A percentile compares a stretch with the other conserved stretches of the same genome.
Conservation (phyloP, 257 asterid genomes). For the Petunia secreta region DNA sequence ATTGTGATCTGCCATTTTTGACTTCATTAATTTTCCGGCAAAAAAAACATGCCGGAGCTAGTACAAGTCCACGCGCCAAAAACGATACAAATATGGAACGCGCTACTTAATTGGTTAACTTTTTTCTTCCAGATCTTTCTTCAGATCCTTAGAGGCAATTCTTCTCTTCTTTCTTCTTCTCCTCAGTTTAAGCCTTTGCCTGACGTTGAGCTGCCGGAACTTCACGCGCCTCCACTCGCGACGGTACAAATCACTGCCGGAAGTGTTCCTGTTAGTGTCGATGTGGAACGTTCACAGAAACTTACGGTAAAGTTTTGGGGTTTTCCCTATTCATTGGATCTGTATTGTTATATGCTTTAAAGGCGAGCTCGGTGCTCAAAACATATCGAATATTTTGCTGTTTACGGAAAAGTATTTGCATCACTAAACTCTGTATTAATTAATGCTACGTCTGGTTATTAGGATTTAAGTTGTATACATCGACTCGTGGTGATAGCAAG, state of each 20-base stretch:
- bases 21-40: slow-evolving; percentile 3
- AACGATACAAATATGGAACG: slow-evolving; percentile 78
- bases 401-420: too few species aligned
- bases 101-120: slow-evolving; percentile 77
- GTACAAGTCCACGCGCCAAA: slow-evolving; percentile 87
- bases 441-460: too few species aligned
- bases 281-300: slow-evolving; percentile 26
- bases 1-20: slow-evolving; percentile 12
- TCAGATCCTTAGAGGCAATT: slow-evolving; percentile 81
- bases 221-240: slow-evolving; percentile 22
- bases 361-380: too few species aligned
- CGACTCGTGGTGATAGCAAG: too few species aligned
- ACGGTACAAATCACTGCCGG: slow-evolving; percentile 29
- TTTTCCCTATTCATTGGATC: too few species aligned
- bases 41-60: slow-evolving; percentile 66
- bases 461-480: too few species aligned
- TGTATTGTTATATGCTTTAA: too few species aligned
- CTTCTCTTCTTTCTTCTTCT: slow-evolving; percentile 52
- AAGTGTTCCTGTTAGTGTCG: slow-evolving; percentile 19
- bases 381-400: too few species aligned
- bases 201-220: slow-evolving; percentile 54
- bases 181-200: slow-evolving; percentile 70
- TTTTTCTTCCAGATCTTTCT: slow-evolving; percentile 90
- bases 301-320: slow-evolving; percentile 37
- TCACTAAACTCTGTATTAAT: too few species aligned